Evolutionary conservation across 2,329 filamentous ascomycete species (phyloP).

Genomic region (Alternaria gansuensis): DNA sequence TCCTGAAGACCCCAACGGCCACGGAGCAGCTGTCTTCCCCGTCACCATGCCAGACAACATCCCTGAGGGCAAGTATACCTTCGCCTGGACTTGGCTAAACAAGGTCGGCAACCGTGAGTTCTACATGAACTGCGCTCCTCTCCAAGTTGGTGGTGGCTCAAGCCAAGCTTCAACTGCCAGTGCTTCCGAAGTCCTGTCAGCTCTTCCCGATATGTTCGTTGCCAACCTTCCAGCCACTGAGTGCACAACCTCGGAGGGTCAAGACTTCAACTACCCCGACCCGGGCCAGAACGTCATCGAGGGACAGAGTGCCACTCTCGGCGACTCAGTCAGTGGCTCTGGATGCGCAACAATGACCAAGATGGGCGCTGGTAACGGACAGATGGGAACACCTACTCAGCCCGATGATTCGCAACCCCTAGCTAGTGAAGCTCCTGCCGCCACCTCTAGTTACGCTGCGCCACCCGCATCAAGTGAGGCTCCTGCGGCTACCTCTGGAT

Average conservation of each 20-base stretch:
- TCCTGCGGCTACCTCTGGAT: slow-evolving; percentile 11
- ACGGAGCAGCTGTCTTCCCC: slow-evolving; percentile 70
- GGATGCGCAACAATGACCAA: slow-evolving; percentile 44
- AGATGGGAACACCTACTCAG: slow-evolving; percentile 39
- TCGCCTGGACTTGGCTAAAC: slow-evolving; percentile 97
- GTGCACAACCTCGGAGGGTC: no score
- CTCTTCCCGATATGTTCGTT: slow-evolving; percentile 77
- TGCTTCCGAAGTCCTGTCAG: slow-evolving; percentile 54
- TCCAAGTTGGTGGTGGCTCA: slow-evolving; percentile 67
- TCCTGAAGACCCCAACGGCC: slow-evolving; percentile 29
- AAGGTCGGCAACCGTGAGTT: slow-evolving; percentile 91
- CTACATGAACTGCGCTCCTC: slow-evolving; percentile 94
- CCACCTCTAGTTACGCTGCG: slow-evolving; percentile 8
- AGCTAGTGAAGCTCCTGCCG: background rate
- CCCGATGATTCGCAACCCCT: slow-evolving; percentile 14
- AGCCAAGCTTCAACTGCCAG: slow-evolving; percentile 43
- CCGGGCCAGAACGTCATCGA: no score
- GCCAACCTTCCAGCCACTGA: no score
- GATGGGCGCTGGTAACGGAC: slow-evolving; percentile 45
- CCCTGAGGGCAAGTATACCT: slow-evolving; percentile 75
- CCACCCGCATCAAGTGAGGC: slow-evolving; percentile 7
- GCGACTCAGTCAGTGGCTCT: no score
- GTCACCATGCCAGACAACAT: slow-evolving; percentile 77
- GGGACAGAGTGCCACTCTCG: no score
- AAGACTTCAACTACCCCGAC: no score